These are phyloP conservation scores for Penicillium occitanis DNA, from an alignment of 2,329 filamentous ascomycete genomes.

Conservation along the genomic window DNA sequence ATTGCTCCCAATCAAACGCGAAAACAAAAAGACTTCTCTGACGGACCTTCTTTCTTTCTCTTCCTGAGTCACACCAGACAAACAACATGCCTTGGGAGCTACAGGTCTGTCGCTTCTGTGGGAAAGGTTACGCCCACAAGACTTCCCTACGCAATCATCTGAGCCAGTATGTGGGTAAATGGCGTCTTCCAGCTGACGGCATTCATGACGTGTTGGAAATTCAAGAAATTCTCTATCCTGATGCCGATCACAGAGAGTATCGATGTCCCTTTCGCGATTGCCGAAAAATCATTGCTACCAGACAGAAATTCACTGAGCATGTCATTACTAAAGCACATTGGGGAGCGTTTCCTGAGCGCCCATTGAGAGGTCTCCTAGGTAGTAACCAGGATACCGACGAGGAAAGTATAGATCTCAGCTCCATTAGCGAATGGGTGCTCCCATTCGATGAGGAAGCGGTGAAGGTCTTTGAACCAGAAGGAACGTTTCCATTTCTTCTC, in stretches of 20 bases:
- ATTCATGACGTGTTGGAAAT: constrained; percentile 25
- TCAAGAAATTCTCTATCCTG: background rate
- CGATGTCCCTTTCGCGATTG: constrained; percentile 3
- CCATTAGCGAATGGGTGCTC: background rate
- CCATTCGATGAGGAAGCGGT: background rate
- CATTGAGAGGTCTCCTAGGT: background rate
- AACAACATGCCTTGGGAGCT: constrained; percentile 13
- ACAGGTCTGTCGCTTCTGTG: constrained; percentile 23
- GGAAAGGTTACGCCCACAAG: constrained; percentile 22
- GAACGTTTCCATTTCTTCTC: constrained; percentile 1
- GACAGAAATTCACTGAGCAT: constrained; percentile 5
- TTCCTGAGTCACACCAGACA: background rate
- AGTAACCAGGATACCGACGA: background rate
- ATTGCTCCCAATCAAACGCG: background rate
- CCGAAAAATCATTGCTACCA: background rate
- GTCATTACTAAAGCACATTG: background rate
- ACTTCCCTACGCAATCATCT: constrained; percentile 19
- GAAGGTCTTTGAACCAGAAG: background rate
- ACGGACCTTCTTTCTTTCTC: background rate
- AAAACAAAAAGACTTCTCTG: background rate
- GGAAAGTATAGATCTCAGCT: background rate
- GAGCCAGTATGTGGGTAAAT: constrained; percentile 16
- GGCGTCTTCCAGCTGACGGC: constrained; percentile 24
- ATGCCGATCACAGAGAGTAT: background rate
- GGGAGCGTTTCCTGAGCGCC: background rate